Evolutionary conservation across 805 yeast species (phyloP), one percentile per base, ranked within the genome.

Genomic region (Wickerhamomyces tratensis): DNA sequence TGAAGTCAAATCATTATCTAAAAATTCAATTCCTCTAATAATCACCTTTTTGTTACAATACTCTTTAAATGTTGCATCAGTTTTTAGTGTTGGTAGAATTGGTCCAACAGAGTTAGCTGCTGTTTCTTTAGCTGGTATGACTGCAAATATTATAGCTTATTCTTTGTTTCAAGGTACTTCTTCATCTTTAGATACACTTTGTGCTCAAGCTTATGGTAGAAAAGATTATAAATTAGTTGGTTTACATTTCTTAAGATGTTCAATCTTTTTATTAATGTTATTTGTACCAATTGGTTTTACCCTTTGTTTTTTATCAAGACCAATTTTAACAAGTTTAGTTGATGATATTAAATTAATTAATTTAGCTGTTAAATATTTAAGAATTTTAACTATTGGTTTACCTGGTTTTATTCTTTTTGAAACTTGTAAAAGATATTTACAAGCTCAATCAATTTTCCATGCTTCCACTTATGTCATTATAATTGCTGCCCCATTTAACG

Each of bases 161-260:
- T 84, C 87, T 34, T 71, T 82, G 10, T 79, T 84, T 49, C 84
- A 82, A 50, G 93, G 91, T 11, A 71, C 82, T 3, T 77, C 87
- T n/a, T 82, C 93, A 0, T 77, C 87, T 44, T 67, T 84, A 42
- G 91, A 83, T 53, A 84, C 91, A 0, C 67, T 84, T 33, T 77
- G 89, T 57, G 83, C 89, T 2, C 91, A 84, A 59, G 82, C 89
- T 1, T 82, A 68, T 54, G 91, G 93, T 20, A 74, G 86, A 29
- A 71, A 72, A 41, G 82, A 82, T 49, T 74, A 66, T 55, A 73
- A 72, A 48, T 53, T 72, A 44, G 91, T 84, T 20, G 93, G 93
- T 0, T 61, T 82, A 20, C 76, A 82, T 44, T 76, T 80, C 49
- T 72, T 80, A 51, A 67, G 86, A 53, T 84, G 91, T 63, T 74